Evolutionary conservation across 768 basidiomycete species (phyloP).

Genomic region (Leccinum disarticulatum): DNA sequence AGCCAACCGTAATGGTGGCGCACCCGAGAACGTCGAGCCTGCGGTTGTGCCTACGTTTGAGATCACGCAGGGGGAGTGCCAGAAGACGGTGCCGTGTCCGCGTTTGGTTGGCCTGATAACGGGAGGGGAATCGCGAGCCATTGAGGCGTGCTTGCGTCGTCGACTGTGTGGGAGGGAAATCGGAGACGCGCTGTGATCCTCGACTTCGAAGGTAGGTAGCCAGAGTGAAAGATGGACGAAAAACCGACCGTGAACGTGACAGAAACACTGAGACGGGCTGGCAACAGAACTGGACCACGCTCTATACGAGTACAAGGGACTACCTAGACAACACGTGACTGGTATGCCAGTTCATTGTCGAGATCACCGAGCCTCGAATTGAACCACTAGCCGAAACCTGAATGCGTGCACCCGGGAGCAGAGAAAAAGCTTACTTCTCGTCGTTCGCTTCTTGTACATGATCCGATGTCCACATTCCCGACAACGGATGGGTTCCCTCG

Average conservation of each 20-base stretch:
- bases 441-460: conserved; percentile 98
- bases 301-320: not conserved
- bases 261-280: not conserved
- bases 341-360: not conserved
- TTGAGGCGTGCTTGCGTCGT: not conserved
- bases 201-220: too few species aligned
- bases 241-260: not conserved
- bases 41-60: too few species aligned
- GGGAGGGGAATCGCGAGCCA: too few species aligned
- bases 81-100: too few species aligned
- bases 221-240: too few species aligned
- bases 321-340: not conserved
- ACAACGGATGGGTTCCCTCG: conserved; percentile 92
- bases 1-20: too few species aligned
- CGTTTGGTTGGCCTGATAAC: too few species aligned
- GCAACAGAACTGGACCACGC: not conserved
- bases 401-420: not conserved
- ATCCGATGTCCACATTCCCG: conserved; percentile 96
- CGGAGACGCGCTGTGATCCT: not conserved
- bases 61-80: not conserved
- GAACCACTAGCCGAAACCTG: conserved; percentile 28
- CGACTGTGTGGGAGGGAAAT: too few species aligned
- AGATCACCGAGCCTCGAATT: conserved; percentile 33
- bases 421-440: conserved; percentile 65
- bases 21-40: too few species aligned